Conservation (phyloP, 2,329 filamentous ascomycete species). For the Xylariaceae sp. region DNA sequence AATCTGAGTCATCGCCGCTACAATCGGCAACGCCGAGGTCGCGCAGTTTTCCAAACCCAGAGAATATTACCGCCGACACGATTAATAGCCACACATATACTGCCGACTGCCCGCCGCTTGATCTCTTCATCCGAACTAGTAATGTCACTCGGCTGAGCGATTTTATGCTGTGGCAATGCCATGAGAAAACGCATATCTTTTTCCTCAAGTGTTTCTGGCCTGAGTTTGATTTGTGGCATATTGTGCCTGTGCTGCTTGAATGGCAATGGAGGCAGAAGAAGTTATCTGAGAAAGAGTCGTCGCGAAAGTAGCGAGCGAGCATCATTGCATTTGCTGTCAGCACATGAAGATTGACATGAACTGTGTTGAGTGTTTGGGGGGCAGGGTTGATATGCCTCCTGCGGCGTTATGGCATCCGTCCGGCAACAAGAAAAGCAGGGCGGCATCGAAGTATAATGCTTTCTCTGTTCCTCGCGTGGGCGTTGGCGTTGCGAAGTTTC, state of each 20-base stretch:
- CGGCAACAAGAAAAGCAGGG: background rate
- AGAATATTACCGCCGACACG: slow-evolving; percentile 79
- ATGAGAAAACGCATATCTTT: slow-evolving; percentile 86
- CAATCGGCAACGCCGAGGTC: slow-evolving; percentile 34
- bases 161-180: slow-evolving; percentile 98
- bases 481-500: slow-evolving; percentile 2
- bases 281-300: slow-evolving; percentile 50
- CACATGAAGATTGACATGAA: background rate
- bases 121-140: slow-evolving; percentile 87
- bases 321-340: background rate
- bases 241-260: slow-evolving; percentile 85
- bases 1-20: slow-evolving; percentile 50
- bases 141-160: slow-evolving; percentile 90
- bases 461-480: background rate
- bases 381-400: background rate
- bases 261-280: slow-evolving; percentile 72
- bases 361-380: background rate
- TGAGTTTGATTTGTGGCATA: slow-evolving; percentile 90
- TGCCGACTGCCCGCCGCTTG: slow-evolving; percentile 75
- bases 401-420: background rate
- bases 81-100: slow-evolving; percentile 87
- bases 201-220: slow-evolving; percentile 94
- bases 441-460: background rate
- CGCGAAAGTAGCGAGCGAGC: slow-evolving; percentile 29
- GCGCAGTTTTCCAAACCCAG: slow-evolving; percentile 63